Conservation (phyloP, 2,329 filamentous ascomycete genomes). For the Aspergillus hortae region DNA sequence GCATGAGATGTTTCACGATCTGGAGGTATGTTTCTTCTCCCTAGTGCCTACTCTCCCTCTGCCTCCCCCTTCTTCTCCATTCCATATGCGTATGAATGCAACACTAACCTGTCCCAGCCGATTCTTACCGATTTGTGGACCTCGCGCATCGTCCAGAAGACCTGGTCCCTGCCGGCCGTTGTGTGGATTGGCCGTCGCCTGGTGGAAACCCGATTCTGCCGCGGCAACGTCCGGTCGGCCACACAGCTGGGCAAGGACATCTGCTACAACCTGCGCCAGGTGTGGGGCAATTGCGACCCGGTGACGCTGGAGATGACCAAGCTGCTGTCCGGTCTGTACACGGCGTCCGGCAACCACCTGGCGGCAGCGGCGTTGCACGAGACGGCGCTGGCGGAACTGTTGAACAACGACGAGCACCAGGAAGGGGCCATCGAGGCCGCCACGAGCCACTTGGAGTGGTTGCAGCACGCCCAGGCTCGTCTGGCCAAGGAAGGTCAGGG, state of each 20-base stretch:
- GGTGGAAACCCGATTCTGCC: conserved; percentile 51
- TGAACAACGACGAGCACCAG: conserved; percentile 23
- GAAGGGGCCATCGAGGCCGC: conserved; percentile 19
- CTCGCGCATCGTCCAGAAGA: conserved; percentile 44
- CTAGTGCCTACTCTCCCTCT: too few species aligned
- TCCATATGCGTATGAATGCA: too few species aligned
- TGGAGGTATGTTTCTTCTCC: conserved; percentile 24
- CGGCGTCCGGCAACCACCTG: conserved; percentile 31
- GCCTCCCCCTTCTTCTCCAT: too few species aligned
- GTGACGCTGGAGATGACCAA: conserved; percentile 50
- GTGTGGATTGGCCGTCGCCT: conserved; percentile 53
- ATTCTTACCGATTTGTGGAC: conserved; percentile 47
- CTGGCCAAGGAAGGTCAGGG: conserved; percentile 18
- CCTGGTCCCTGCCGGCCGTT: conserved; percentile 45
- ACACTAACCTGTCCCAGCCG: conserved; percentile 8
- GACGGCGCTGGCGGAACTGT: conserved; percentile 25
- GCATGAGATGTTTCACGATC: conserved; percentile 35
- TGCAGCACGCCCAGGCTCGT: conserved; percentile 26
- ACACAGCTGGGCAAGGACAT: conserved; percentile 52
- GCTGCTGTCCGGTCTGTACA: conserved; percentile 50
- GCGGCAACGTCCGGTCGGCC: conserved; percentile 42
- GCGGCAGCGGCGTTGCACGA: conserved; percentile 30
- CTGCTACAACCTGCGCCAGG: conserved; percentile 54
- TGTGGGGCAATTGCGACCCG: conserved; percentile 48
- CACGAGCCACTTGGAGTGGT: conserved; percentile 28